Evolutionary conservation across 2,329 filamentous ascomycete species (phyloP), one percentile per base, ranked within the genome.

Genomic region (Nemania sp.): DNA sequence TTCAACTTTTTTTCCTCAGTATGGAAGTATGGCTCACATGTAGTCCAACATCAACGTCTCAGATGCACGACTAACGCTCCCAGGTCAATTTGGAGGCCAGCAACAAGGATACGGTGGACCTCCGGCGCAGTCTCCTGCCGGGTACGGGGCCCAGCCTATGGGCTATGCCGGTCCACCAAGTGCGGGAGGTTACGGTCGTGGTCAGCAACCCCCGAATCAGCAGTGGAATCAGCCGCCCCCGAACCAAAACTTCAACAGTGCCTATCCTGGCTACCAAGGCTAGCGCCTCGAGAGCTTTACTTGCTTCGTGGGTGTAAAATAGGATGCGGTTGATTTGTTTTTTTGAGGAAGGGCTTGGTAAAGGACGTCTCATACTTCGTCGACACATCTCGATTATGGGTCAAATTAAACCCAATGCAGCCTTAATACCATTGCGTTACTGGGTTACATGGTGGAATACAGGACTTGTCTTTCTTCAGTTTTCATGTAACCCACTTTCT

Each of bases 1-100:
- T 39, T 86, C 85, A 54, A 79, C 81, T 30, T 97, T 91, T 78
- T 97, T 97, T 73, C 91, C 93, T 63, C 94, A 97, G 75, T 97
- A 97, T 70, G 88, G 89, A 70, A 90, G 90, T 82, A 83, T 74
- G 80, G 86, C 24, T 52, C 45, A 40, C 15, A 24, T 28, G 17
- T 36, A 23, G 36, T 9, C 44, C 20, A 28, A 17, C 77, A 66
- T 51, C 5, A 30, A 26, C 6, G 23, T 31, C 14, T 31, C 11
- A 15, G 26, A n/a, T 42, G 15, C n/a, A 33, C 20, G 64, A 61
- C 69, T 72, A 60, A 72, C 65, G 62, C 44, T 6, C 54, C 49
- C 56, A 77, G 78, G 73, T 51, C 80, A 81, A 67, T 85, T 79
- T 65, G 82, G 81, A 66, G 85, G 80, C 64, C 87, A 89, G 71